Conservation (phyloP, 2,329 filamentous ascomycete genomes). For the Daldinia sp. region DNA sequence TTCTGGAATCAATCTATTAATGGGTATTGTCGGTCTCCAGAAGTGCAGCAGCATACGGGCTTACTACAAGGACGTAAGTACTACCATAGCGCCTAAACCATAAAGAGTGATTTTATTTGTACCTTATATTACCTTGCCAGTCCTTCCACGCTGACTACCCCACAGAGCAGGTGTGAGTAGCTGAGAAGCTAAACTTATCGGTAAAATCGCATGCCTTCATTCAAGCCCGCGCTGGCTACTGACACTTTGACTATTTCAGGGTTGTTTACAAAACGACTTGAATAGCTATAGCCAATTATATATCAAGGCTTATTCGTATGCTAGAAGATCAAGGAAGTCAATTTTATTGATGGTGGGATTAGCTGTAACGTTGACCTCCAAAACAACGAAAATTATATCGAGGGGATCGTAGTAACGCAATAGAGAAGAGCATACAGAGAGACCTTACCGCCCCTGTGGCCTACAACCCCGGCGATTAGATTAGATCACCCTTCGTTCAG, state of each 20-base stretch:
- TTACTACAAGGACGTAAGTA: neutral
- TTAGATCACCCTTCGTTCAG: neutral
- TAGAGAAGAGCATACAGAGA: neutral
- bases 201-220: too few relatives aligned
- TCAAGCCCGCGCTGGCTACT: too few relatives aligned
- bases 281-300: neutral
- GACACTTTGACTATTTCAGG: too few relatives aligned
- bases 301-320: neutral
- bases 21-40: neutral
- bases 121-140: neutral
- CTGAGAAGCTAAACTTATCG: too few relatives aligned
- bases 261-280: too few relatives aligned
- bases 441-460: neutral
- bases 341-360: neutral
- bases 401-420: too few relatives aligned
- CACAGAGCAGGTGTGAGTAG: too few relatives aligned
- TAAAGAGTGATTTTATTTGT: too few relatives aligned
- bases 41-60: neutral
- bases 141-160: too few relatives aligned
- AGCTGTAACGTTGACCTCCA: neutral
- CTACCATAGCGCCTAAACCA: neutral
- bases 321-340: neutral
- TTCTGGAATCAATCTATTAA: neutral
- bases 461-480: neutral
- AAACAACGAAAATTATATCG: neutral